Base-by-base conservation (phyloP, 73 alveolate genomes). In the Stentor roeselii region DNA sequence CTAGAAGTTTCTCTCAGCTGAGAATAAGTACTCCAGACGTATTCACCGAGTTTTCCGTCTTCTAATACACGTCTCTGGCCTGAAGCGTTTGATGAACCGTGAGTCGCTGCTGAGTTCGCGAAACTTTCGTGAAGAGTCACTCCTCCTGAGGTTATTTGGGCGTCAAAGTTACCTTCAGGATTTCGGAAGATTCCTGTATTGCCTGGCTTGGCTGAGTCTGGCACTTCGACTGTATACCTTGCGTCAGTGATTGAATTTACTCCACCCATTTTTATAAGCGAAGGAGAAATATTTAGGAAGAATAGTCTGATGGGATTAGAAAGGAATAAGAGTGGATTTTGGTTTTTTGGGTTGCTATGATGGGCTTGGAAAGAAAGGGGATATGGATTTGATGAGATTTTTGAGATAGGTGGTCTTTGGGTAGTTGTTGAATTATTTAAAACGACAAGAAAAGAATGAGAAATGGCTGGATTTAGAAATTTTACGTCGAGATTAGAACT, bases 1-100 rank as follows among this genome's bases (percentile, higher is more conserved):
- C 21, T 32, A 11, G 80, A n/a, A n/a, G 34, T 21, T n/a, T 67
- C 80, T n/a, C 11, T 14, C 42, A 67, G 27, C 76, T 93, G 95
- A 4, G 84, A 35, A 84, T 75, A 91, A 15, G 93, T 86, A 60
- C 89, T 85, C 95, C 96, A 93, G 42, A 60, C 59, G 82, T 91
- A 93, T 36, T 91, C 88, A 15, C 93, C 95, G 34, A 21, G 2
- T 21, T 21, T 1, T n/a, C 80, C 80, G 2, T 67, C 80, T 21
- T 58, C 27, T 58, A 21, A 21, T 30, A 67, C 41, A 27, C 80
- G 21, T 11, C 80, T n/a, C 34, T 21, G n/a, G 3, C 41, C 80
- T 34, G 34, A 2, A 40, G 37, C 21, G 11, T 15, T 36, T 27
- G 21, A 14, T 67, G 11, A 15, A 27, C 37, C 50, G 37, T 30